phyloP scores from a whole-genome alignment of 176 grass and related monocot species.

The Avena insularis region DNA sequence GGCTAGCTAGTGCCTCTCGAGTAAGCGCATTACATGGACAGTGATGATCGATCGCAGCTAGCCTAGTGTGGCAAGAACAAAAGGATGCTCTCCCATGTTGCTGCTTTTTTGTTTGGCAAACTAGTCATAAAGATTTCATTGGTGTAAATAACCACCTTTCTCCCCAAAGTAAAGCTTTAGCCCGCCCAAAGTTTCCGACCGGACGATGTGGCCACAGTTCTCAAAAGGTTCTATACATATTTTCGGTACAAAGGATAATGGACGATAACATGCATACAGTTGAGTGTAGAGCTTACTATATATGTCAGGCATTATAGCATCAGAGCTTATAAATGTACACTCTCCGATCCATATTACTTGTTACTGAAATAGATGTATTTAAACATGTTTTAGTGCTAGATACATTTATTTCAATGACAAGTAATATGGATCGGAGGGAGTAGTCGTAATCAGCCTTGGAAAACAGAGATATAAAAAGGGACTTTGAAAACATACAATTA shows the following conservation, averaged over 20 bases:
- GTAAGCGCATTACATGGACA: slow-evolving; percentile 58
- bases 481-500: background rate
- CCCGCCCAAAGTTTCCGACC: slow-evolving; percentile 32
- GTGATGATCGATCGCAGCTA: slow-evolving; percentile 1
- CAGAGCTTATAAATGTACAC: background rate
- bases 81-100: background rate
- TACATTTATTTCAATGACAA: too few species aligned
- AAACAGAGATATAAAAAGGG: background rate
- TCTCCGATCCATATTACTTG: too few species aligned
- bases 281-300: background rate
- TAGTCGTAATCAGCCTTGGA: background rate
- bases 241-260: background rate
- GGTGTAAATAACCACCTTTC: background rate
- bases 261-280: background rate
- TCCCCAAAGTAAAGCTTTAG: background rate
- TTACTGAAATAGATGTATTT: too few species aligned
- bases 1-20: slow-evolving; percentile 34
- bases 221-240: background rate
- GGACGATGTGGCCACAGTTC: slow-evolving; percentile 29
- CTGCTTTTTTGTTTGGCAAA: slow-evolving; percentile 23
- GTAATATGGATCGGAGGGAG: too few species aligned
- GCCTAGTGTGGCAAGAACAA: slow-evolving; percentile 31
- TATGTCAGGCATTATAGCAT: background rate
- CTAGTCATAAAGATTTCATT: slow-evolving; percentile 14
- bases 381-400: too few species aligned